These are phyloP conservation scores for Torulaspora globosa DNA, from an alignment of 1,139 yeast genomes.

Conservation along the genomic window DNA sequence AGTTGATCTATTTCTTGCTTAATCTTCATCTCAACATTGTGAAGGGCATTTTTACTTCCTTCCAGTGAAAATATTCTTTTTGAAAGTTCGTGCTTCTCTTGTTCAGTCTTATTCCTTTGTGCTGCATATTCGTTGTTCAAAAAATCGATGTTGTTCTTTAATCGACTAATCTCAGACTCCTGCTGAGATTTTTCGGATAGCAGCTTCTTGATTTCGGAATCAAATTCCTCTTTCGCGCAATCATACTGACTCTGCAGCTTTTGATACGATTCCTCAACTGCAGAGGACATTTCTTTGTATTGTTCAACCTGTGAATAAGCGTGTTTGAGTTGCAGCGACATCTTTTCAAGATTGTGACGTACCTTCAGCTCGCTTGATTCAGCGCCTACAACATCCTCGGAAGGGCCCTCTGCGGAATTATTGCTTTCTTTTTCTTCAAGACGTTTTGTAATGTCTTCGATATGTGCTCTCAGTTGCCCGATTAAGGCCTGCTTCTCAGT, in stretches of 20 bases:
- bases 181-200: conserved; percentile 39
- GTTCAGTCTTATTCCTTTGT: conserved; percentile 19
- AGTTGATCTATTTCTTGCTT: conserved; percentile 40
- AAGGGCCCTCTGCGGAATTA: conserved; percentile 33
- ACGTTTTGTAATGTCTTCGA: conserved; percentile 38
- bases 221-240: conserved; percentile 40
- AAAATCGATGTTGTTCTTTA: conserved; percentile 39
- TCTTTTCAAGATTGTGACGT: conserved; percentile 41
- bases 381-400: conserved; percentile 22
- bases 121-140: conserved; percentile 34
- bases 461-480: conserved; percentile 31
- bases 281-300: conserved; percentile 46
- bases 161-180: conserved; percentile 37
- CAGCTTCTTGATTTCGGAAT: conserved; percentile 35
- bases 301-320: conserved; percentile 48
- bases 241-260: conserved; percentile 44
- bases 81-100: conserved; percentile 23
- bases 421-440: conserved; percentile 40
- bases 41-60: conserved; percentile 26
- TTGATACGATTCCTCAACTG: conserved; percentile 49
- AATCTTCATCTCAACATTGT: conserved; percentile 39
- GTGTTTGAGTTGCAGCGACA: conserved; percentile 46
- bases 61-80: conserved; percentile 25
- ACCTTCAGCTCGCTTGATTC: conserved; percentile 32
- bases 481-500: conserved; percentile 38